A percentile compares a stretch with the other conserved stretches of the same genome.
These are phyloP conservation scores for Heterobasidion irregulare DNA, from an alignment of 1,284 basidiomycete species.

Conservation along the genomic window DNA sequence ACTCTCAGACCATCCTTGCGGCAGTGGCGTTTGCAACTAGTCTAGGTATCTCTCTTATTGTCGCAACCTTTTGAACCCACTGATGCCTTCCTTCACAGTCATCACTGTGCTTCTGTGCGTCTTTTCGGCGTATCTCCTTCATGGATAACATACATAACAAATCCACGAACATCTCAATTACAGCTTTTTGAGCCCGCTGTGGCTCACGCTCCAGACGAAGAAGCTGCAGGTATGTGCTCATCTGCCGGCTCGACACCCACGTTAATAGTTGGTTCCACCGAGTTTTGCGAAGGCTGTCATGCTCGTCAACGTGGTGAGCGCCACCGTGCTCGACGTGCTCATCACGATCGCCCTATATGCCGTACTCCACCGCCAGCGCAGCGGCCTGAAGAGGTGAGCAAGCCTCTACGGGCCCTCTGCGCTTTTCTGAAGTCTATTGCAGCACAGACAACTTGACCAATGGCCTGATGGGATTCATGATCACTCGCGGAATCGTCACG, in stretches of 20 bases:
- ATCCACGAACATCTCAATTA: neutral
- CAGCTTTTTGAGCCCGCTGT: neutral
- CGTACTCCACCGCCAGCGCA: neutral
- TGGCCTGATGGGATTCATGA: neutral
- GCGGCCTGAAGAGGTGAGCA: neutral
- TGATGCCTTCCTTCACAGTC: neutral
- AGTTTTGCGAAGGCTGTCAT: too few species aligned
- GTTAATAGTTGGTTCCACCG: too few species aligned
- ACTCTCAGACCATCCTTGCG: neutral
- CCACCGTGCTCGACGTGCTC: neutral
- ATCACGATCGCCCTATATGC: neutral
- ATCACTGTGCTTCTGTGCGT: neutral
- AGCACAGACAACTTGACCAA: neutral
- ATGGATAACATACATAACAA: neutral
- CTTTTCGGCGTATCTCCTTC: neutral
- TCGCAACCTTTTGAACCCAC: neutral
- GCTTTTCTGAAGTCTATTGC: neutral
- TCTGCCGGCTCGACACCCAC: neutral
- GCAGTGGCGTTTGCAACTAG: neutral
- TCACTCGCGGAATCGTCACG: neutral
- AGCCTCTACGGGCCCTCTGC: neutral
- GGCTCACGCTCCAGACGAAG: neutral
- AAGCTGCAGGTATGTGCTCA: neutral
- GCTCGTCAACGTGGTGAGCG: neutral
- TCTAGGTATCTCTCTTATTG: neutral